phyloP scores from a whole-genome alignment of 139 green algal species.

The Bryopsis sp. region DNA sequence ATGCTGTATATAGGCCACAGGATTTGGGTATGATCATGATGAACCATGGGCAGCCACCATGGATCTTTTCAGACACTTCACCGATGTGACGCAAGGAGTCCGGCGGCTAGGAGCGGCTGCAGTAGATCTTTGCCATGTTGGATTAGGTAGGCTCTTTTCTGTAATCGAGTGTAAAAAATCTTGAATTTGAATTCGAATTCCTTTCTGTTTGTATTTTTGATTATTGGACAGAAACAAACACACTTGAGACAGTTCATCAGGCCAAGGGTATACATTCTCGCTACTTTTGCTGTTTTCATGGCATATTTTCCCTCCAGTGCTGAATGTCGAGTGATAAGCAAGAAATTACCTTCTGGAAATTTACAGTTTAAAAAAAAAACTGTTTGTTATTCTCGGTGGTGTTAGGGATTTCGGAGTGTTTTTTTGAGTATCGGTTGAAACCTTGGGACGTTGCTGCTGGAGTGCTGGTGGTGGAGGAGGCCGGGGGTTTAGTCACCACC shows the following conservation, averaged over 20 bases:
- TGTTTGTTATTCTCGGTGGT: too few species aligned
- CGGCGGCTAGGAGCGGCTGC: slow-evolving; percentile 75
- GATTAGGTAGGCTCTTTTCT: slow-evolving; percentile 50
- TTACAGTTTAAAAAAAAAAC: too few species aligned
- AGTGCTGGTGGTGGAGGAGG: slow-evolving; percentile 45
- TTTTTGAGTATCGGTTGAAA: slow-evolving; percentile 49
- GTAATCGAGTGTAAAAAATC: too few species aligned
- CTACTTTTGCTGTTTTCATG: not conserved
- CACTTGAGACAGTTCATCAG: too few species aligned
- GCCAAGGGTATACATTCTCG: too few species aligned
- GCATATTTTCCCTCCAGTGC: too few species aligned
- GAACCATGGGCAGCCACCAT: slow-evolving; percentile 72
- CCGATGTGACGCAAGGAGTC: slow-evolving; percentile 68
- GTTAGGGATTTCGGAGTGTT: slow-evolving; percentile 37
- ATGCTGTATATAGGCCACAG: slow-evolving; percentile 53
- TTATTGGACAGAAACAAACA: too few species aligned
- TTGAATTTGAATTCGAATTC: too few species aligned
- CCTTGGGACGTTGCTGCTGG: slow-evolving; percentile 35
- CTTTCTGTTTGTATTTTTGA: too few species aligned
- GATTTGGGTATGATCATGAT: slow-evolving; percentile 60
- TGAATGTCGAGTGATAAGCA: too few species aligned
- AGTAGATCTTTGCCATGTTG: slow-evolving; percentile 86
- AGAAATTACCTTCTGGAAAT: too few species aligned
- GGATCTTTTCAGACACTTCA: slow-evolving; percentile 83
- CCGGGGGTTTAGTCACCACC: slow-evolving; percentile 36